phyloP scores from a whole-genome alignment of 192 early-diverging fungal species.

The Mortierella claussenii region DNA sequence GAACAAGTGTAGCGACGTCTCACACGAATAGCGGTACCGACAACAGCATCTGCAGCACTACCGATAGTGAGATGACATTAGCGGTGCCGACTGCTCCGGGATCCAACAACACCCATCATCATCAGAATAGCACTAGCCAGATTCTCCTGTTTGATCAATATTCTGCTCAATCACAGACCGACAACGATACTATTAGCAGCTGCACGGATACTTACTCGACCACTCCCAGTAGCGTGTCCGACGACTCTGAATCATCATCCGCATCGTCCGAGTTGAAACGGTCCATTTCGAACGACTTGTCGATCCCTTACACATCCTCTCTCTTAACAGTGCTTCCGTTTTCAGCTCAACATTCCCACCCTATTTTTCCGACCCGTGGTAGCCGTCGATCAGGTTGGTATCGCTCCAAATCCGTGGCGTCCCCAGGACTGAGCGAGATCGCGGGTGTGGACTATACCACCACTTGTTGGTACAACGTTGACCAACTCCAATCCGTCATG shows the following conservation, averaged over 20 bases:
- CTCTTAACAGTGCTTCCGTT: constrained; percentile 45
- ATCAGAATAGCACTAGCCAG: constrained; percentile 44
- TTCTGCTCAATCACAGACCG: neutral
- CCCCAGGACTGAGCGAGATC: constrained; percentile 38
- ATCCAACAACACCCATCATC: neutral
- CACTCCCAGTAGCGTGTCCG: neutral
- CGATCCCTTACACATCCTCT: constrained; percentile 38
- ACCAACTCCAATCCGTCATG: constrained; percentile 45
- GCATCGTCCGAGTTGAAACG: constrained; percentile 1
- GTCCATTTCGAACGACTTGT: constrained; percentile 28
- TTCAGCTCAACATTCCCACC: constrained; percentile 40
- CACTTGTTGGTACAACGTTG: constrained; percentile 52
- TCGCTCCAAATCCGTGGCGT: constrained; percentile 48
- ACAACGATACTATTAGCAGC: neutral
- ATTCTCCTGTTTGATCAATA: constrained; percentile 36
- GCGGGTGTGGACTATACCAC: constrained; percentile 53
- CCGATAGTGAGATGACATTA: constrained; percentile 25
- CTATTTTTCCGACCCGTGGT: constrained; percentile 46
- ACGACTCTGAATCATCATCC: neutral
- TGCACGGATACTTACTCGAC: no score
- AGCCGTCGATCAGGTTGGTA: constrained; percentile 47
- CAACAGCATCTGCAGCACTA: no score
- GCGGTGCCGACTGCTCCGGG: neutral
- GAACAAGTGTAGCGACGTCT: neutral
- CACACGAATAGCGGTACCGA: neutral